Conservation (phyloP, 305 asterid genomes). For the Fraxinus latifolia region DNA sequence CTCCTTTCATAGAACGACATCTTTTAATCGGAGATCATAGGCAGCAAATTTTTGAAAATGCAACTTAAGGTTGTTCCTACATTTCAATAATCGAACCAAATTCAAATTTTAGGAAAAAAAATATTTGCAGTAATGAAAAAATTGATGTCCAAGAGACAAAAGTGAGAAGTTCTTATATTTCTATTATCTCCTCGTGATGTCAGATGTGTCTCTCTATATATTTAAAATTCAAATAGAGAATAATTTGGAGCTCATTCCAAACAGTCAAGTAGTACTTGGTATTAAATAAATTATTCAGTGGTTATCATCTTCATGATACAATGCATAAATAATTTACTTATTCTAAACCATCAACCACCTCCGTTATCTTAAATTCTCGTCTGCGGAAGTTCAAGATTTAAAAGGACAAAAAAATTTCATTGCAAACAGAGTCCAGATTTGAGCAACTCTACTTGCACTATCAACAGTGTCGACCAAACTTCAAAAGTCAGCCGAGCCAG, state of each 20-base stretch:
- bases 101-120: neutral
- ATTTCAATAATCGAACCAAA: neutral
- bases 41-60: neutral
- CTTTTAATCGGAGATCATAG: neutral
- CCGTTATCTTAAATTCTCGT: neutral
- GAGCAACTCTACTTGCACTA: neutral
- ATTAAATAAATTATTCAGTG: neutral
- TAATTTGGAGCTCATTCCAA: neutral
- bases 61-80: neutral
- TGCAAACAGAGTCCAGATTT: neutral
- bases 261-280: neutral
- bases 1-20: neutral
- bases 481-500: conserved; percentile 95
- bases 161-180: neutral
- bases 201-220: neutral
- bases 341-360: neutral
- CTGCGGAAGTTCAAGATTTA: neutral
- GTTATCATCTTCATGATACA: neutral
- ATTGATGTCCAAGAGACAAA: neutral
- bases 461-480: conserved; percentile 1
- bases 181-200: neutral
- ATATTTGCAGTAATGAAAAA: neutral
- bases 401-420: neutral
- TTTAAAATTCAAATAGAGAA: neutral
- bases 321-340: neutral